Base-by-base conservation (phyloP, 495 filamentous ascomycete genomes). In the Jackrogersella multiformis region DNA sequence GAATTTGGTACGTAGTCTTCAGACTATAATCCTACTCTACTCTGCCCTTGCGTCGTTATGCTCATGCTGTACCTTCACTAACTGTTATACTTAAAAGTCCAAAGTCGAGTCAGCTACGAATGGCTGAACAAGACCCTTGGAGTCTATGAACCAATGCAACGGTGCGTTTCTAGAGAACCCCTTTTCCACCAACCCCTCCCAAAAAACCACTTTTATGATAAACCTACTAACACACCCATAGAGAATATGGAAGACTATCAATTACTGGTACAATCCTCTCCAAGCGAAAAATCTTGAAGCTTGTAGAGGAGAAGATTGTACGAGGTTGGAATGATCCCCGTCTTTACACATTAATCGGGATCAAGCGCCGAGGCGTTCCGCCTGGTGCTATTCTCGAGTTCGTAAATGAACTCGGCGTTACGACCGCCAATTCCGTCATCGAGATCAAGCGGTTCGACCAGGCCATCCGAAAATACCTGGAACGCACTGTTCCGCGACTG, bases 281-380 rank as follows among this genome's bases (percentile, higher is more conserved):
- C 59, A 97, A 97, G 79, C 83, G 93, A 41, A 89, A 90, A 73
- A 88, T 97, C 60, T 84, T 86, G 48, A 87, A 90, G 76, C 82
- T 96, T 10, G 91, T 96, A 16, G 85, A 89, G 18, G 84, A 85
- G 57, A 85, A 85, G 26, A 79, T 89, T 71, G 93, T 97, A 18
- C 84, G 89, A 9, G 90, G 86, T 57, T 97, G 93, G 91, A 91
- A 97, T 58, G 93, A 97, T 70, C 94, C 93, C 0, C 85, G 93
- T 15, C 86, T 97, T 4, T 96, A 91, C 79, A 97, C 93, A 0
- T 79, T 97, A n/a, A 92, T 94, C 54, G 92, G 87, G 4, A 85
- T 97, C 20, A 87, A 89, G 16, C 87, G 93, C 18, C 86, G 93
- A 35, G 92, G 94, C 73, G 83, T 97, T 5, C 93, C 93, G 2